Evolutionary conservation across 2,329 filamentous ascomycete genomes (phyloP).

Genomic region (Hirsutella minnesotensis): DNA sequence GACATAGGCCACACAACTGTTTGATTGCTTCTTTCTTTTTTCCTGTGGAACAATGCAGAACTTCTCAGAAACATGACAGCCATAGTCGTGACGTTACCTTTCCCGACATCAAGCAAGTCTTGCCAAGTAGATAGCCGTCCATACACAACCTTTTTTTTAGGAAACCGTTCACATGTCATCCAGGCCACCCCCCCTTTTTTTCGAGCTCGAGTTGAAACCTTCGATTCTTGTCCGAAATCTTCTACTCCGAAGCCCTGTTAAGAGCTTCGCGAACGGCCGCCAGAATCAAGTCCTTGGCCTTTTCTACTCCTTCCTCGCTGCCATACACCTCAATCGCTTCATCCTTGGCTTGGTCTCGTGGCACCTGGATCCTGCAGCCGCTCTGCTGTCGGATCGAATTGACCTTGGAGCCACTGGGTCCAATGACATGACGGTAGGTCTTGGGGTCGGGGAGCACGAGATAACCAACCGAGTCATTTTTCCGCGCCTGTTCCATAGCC

Average conservation of each 20-base stretch:
- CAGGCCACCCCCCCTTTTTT: neutral
- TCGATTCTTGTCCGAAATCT: neutral
- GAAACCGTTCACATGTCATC: neutral
- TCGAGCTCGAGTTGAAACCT: neutral
- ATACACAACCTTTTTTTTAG: neutral
- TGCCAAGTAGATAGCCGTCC: no score
- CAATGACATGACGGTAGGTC: conserved; percentile 84
- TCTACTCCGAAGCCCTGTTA: conserved; percentile 20
- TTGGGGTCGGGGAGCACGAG: conserved; percentile 80
- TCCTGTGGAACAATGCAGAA: no score
- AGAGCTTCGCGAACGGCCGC: conserved; percentile 60
- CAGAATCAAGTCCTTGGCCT: conserved; percentile 80
- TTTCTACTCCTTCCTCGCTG: conserved; percentile 65
- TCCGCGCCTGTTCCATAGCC: conserved; percentile 60
- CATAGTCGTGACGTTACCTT: no score
- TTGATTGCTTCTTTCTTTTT: no score
- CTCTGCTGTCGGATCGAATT: conserved; percentile 88
- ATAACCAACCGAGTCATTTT: conserved; percentile 68
- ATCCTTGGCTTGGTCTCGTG: conserved; percentile 58
- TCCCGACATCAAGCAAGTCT: no score
- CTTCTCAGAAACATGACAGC: no score
- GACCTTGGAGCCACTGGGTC: conserved; percentile 79
- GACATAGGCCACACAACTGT: no score
- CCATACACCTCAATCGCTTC: conserved; percentile 91
- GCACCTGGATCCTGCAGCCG: conserved; percentile 87